Evolutionary conservation across 139 green algal genomes (phyloP).

Genomic region (Tetraselmis striata): DNA sequence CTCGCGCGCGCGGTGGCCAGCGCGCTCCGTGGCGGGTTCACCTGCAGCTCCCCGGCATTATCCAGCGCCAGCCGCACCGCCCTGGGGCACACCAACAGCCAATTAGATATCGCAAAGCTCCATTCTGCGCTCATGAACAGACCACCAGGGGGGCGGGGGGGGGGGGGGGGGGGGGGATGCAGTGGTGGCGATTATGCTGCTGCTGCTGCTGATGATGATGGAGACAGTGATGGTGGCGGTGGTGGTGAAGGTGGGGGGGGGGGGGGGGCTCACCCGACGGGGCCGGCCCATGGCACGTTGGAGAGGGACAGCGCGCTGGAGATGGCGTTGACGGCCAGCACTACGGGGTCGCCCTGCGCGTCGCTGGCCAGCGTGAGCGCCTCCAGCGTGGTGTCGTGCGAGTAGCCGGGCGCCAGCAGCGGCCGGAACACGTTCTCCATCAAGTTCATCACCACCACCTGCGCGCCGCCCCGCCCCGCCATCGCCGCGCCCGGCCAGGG

Average conservation of each 20-base stretch:
- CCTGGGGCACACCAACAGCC: too few species aligned
- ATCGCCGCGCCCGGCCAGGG: slow-evolving; percentile 23
- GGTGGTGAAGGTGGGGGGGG: too few species aligned
- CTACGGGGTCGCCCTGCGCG: slow-evolving; percentile 39
- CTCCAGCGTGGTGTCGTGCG: slow-evolving; percentile 33
- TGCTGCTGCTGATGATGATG: too few species aligned
- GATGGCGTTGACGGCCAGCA: slow-evolving; percentile 67
- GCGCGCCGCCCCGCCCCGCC: too few species aligned
- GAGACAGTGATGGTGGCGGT: too few species aligned
- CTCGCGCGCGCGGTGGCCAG: slow-evolving; percentile 19
- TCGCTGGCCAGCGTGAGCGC: slow-evolving; percentile 37
- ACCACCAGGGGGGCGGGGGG: too few species aligned
- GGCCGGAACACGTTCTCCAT: slow-evolving; percentile 69
- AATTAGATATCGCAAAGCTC: too few species aligned
- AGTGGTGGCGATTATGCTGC: too few species aligned
- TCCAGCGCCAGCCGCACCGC: slow-evolving; percentile 31
- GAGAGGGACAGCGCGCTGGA: slow-evolving; percentile 57
- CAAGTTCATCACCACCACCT: slow-evolving; percentile 1
- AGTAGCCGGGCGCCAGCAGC: slow-evolving; percentile 59
- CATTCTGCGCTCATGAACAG: too few species aligned
- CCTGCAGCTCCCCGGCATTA: slow-evolving; percentile 16
- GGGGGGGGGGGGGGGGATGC: too few species aligned
- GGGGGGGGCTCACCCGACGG: slow-evolving; percentile 61
- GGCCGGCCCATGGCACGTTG: slow-evolving; percentile 62
- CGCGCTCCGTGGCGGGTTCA: slow-evolving; percentile 24